Base-by-base conservation (phyloP, 2,329 filamentous ascomycete genomes). In the Pseudocercospora fijiensis region DNA sequence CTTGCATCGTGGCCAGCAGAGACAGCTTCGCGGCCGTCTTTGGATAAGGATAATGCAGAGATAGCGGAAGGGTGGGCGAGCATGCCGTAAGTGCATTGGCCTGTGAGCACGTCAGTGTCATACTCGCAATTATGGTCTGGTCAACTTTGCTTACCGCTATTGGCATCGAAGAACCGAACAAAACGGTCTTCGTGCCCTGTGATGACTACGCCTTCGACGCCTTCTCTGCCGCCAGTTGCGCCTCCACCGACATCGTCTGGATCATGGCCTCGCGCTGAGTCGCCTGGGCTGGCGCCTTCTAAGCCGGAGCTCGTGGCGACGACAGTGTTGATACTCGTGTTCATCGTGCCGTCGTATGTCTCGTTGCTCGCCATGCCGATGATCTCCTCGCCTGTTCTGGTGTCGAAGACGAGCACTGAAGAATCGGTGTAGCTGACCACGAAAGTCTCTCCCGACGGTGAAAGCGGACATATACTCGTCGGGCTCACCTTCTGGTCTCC, bases 11-110 rank as follows among this genome's bases (percentile, higher is more conserved):
- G 95, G 22, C 95, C 95, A 1, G 92, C 95, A 52, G 92, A 97
- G 56, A 99, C 94, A 10, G 97, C 88, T 81, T 99, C 95, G 63
- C 90, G 88, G 52, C 94, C 93, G 74, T 98, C 94, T 13, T 94
- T 95, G 70, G 92, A 96, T 20, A 99, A 85, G 0, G 92, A 96
- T 4, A 99, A 84, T 26, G 91, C 90, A 1, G 95, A 96, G 69
- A 99, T 97, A 62, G 95, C 89, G 2, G 93, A 90, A 0, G 95
- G 92, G 72, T 99, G 95, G 5, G 95, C 95, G 64, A 98, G 87
- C 95, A 99, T 99, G 73, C 90, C 96, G 79, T 99, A 99, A 68
- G 95, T 98, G 80, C 93, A 97, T 92, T 99, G 95, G 62, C 95
- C 95, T 98, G 69, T 18, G 27, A 1, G 11, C 59, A 11, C 26